phyloP scores from a whole-genome alignment of 495 filamentous ascomycete genomes.

The Trichoderma virens region DNA sequence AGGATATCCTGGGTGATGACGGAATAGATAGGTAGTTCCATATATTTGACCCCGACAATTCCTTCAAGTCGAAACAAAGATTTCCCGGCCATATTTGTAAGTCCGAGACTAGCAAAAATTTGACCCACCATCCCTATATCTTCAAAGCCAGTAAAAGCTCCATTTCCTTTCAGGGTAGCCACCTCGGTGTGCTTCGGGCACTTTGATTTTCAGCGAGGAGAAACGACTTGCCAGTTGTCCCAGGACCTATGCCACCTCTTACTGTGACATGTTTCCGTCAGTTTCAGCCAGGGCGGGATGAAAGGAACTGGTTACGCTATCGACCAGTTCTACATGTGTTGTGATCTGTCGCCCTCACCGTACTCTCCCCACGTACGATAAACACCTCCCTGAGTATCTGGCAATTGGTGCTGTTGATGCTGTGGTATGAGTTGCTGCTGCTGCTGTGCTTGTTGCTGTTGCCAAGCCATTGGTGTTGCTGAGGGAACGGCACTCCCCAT shows the following conservation, averaged over 20 bases:
- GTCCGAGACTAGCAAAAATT: no score
- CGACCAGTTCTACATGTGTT: neutral
- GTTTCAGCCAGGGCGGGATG: neutral
- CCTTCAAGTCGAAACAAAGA: no score
- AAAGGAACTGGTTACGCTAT: neutral
- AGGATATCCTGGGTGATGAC: no score
- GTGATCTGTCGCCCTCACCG: neutral
- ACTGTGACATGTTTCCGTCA: neutral
- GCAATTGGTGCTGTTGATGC: neutral
- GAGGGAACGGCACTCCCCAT: neutral
- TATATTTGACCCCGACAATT: no score
- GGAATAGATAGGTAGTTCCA: no score
- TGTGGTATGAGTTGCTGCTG: neutral
- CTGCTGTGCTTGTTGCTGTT: neutral
- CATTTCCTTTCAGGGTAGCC: neutral
- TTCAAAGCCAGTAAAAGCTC: neutral
- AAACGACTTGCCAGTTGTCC: neutral
- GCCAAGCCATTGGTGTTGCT: neutral
- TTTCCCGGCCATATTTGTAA: no score
- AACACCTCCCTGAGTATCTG: neutral
- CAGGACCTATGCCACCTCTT: neutral
- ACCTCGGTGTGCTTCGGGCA: neutral
- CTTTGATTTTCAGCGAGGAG: neutral
- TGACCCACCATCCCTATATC: no score
- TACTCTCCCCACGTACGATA: neutral